phyloP scores from a whole-genome alignment of 2,329 filamentous ascomycete genomes.

The Fusarium avenaceum region DNA sequence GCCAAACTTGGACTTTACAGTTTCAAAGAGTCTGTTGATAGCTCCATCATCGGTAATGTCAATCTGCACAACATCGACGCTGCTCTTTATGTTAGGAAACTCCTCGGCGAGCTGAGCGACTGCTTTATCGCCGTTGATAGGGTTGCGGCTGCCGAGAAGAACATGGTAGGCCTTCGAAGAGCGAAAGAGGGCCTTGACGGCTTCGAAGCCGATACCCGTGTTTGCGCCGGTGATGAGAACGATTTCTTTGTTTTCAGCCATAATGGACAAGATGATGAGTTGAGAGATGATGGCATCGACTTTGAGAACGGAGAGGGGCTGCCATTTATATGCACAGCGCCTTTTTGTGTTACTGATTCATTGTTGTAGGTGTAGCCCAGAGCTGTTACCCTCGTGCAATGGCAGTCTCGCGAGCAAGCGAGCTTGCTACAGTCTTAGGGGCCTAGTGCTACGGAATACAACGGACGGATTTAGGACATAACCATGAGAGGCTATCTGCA shows the following conservation, averaged over 20 bases:
- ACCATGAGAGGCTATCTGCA: constrained; percentile 4
- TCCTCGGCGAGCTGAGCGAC: constrained; percentile 58
- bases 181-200: constrained; percentile 65
- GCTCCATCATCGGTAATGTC: constrained; percentile 67
- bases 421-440: neutral
- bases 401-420: neutral
- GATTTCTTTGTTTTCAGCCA: constrained; percentile 52
- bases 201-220: constrained; percentile 71
- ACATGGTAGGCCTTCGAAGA: constrained; percentile 66
- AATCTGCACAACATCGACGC: constrained; percentile 62
- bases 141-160: constrained; percentile 66
- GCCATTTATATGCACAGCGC: constrained; percentile 10
- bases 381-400: constrained; percentile 8
- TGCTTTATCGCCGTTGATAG: constrained; percentile 65
- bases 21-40: constrained; percentile 61
- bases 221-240: constrained; percentile 73
- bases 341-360: constrained; percentile 12
- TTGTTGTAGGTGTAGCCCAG: neutral
- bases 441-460: neutral
- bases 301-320: neutral
- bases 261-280: constrained; percentile 3
- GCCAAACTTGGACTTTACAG: constrained; percentile 58
- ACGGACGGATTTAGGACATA: constrained; percentile 20
- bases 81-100: constrained; percentile 56
- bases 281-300: neutral